phyloP scores from a whole-genome alignment of 805 yeast genomes.

The Kodamaea lidongshanica region DNA sequence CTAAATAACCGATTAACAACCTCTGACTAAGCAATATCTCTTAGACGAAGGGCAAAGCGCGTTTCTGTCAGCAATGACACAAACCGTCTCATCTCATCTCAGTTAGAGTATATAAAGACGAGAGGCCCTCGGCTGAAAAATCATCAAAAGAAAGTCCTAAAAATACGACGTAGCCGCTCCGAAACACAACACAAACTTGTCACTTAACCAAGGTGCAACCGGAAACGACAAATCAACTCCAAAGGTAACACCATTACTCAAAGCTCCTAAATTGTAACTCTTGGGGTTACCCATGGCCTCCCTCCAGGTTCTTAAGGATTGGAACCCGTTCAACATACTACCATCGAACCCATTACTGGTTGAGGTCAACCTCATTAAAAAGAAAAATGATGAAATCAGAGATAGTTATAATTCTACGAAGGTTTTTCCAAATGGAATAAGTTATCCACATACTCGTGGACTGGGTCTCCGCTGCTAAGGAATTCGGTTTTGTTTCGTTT shows the following conservation, averaged over 20 bases:
- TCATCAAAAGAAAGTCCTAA: conserved; percentile 21
- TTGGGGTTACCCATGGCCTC: conserved; percentile 23
- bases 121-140: conserved; percentile 31
- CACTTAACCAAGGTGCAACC: conserved; percentile 26
- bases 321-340: conserved; percentile 44
- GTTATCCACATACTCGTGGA: too few relatives aligned
- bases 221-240: conserved; percentile 32
- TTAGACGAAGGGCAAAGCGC: conserved; percentile 38
- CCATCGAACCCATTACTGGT: conserved; percentile 33
- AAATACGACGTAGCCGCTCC: conserved; percentile 29
- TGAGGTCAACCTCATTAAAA: conserved; percentile 40
- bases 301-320: conserved; percentile 38
- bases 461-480: too few relatives aligned
- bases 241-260: conserved; percentile 20
- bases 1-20: conserved; percentile 44
- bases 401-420: conserved; percentile 33
- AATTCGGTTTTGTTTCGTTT: too few relatives aligned
- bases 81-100: too few relatives aligned
- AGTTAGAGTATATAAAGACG: conserved; percentile 26
- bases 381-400: conserved; percentile 29
- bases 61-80: too few relatives aligned
- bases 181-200: too few relatives aligned
- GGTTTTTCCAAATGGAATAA: conserved; percentile 14
- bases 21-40: conserved; percentile 41
- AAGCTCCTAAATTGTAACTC: conserved; percentile 19